Conservation (phyloP, 306 rosid species). For the Luffa aegyptiaca region DNA sequence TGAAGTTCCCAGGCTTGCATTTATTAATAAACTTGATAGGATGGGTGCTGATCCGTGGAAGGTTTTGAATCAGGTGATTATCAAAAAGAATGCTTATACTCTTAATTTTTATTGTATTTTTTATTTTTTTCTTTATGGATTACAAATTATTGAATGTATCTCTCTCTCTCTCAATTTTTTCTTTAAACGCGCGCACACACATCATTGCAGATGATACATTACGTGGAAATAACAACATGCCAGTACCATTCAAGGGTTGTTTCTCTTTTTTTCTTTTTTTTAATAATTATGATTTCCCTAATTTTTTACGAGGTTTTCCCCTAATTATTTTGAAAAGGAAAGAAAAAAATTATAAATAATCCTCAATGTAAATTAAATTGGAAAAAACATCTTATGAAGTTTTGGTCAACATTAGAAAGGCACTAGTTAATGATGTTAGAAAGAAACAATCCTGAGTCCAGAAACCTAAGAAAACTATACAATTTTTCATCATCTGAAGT, state of each 20-base stretch:
- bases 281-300: not conserved
- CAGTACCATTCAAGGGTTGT: not conserved
- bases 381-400: not conserved
- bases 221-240: not conserved
- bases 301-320: not conserved
- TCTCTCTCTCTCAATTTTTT: not conserved
- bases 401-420: not conserved
- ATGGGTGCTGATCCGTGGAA: constrained; percentile 99
- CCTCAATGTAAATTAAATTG: not conserved
- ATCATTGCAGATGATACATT: not conserved
- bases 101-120: not conserved
- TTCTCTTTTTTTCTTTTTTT: not conserved
- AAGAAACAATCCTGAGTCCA: not conserved
- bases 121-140: not conserved
- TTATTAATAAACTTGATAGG: constrained; percentile 91
- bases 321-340: not conserved
- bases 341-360: not conserved
- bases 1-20: constrained; percentile 92
- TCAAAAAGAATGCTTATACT: constrained; percentile 5
- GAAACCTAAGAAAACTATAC: not conserved
- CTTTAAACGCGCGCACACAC: not conserved
- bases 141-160: not conserved
- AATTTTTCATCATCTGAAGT: not conserved
- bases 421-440: not conserved
- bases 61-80: constrained; percentile 79